Evolutionary conservation across 2,329 filamentous ascomycete species (phyloP).

Genomic region (Aspergillus ustus): DNA sequence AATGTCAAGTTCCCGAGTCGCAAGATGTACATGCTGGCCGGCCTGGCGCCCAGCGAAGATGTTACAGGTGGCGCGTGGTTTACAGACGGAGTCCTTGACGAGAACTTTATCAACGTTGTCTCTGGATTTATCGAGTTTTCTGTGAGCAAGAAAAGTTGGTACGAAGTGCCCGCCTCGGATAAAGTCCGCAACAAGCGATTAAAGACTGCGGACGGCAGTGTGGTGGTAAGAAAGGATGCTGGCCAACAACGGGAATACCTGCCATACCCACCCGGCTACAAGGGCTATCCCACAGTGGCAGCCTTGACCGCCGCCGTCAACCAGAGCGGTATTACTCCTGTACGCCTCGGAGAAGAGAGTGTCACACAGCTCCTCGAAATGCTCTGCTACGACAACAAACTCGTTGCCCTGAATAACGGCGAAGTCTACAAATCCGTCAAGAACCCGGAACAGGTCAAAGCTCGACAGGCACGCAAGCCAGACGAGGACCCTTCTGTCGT

Average conservation of each 20-base stretch:
- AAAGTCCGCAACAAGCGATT: conserved; percentile 49
- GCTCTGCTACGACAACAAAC: conserved; percentile 82
- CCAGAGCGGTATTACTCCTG: conserved; percentile 70
- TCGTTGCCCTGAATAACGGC: conserved; percentile 65
- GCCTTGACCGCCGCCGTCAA: conserved; percentile 78
- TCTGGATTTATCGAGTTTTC: conserved; percentile 74
- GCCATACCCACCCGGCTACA: conserved; percentile 68
- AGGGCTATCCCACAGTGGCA: conserved; percentile 77
- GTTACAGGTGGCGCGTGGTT: conserved; percentile 96
- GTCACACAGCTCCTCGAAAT: conserved; percentile 86
- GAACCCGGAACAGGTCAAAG: conserved; percentile 43
- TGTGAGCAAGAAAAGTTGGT: conserved; percentile 74
- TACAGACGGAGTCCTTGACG: conserved; percentile 86
- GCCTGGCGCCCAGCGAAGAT: conserved; percentile 82
- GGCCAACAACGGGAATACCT: conserved; percentile 43
- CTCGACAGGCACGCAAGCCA: conserved; percentile 39
- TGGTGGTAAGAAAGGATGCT: conserved; percentile 35
- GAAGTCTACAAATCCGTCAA: conserved; percentile 55
- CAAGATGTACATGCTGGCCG: conserved; percentile 94
- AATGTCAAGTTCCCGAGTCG: conserved; percentile 88
- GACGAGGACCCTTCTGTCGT: conserved; percentile 32
- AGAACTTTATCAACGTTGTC: conserved; percentile 80
- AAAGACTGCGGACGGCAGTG: conserved; percentile 41
- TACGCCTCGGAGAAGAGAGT: conserved; percentile 71
- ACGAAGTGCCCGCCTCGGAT: conserved; percentile 51